phyloP scores from a whole-genome alignment of 805 yeast genomes.

The Schwanniomyces occidentalis region DNA sequence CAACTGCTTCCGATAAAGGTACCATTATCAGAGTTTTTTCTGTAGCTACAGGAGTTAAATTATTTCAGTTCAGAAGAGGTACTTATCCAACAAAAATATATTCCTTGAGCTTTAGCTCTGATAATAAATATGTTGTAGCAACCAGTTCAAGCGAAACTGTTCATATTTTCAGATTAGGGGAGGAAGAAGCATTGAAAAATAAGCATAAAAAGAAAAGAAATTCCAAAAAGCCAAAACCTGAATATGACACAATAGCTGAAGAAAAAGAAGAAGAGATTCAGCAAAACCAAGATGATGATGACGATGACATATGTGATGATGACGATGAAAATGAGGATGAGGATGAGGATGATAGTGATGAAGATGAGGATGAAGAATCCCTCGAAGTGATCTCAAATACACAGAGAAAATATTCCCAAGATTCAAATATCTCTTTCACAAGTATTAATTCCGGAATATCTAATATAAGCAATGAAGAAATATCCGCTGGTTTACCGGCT shows the following conservation, averaged over 20 bases:
- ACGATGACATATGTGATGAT: no score
- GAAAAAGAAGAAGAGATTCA: slow-evolving; percentile 18
- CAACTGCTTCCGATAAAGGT: slow-evolving; percentile 89
- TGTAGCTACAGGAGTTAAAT: slow-evolving; percentile 59
- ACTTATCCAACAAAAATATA: slow-evolving; percentile 80
- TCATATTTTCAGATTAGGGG: slow-evolving; percentile 80
- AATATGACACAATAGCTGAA: slow-evolving; percentile 29
- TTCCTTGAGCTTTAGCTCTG: slow-evolving; percentile 72
- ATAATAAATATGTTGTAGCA: slow-evolving; percentile 73
- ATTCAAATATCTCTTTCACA: slow-evolving; percentile 35
- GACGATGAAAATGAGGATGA: slow-evolving; percentile 24
- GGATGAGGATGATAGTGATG: slow-evolving; percentile 15
- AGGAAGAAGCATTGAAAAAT: slow-evolving; percentile 42
- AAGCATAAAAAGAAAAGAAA: slow-evolving; percentile 33
- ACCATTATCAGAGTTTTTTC: slow-evolving; percentile 84
- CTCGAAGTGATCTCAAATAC: slow-evolving; percentile 24
- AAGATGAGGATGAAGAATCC: slow-evolving; percentile 21
- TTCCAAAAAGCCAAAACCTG: slow-evolving; percentile 10
- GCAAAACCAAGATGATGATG: slow-evolving; percentile 18
- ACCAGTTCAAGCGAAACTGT: slow-evolving; percentile 89
- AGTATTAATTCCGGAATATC: slow-evolving; percentile 31
- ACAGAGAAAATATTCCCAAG: slow-evolving; percentile 40
- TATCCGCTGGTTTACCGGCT: neutral
- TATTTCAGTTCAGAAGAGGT: slow-evolving; percentile 80
- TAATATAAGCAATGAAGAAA: slow-evolving; percentile 23